Evolutionary conservation across 1,284 basidiomycete species (phyloP), one percentile per base, ranked within the genome.

Genomic region (Moesziomyces antarcticus): DNA sequence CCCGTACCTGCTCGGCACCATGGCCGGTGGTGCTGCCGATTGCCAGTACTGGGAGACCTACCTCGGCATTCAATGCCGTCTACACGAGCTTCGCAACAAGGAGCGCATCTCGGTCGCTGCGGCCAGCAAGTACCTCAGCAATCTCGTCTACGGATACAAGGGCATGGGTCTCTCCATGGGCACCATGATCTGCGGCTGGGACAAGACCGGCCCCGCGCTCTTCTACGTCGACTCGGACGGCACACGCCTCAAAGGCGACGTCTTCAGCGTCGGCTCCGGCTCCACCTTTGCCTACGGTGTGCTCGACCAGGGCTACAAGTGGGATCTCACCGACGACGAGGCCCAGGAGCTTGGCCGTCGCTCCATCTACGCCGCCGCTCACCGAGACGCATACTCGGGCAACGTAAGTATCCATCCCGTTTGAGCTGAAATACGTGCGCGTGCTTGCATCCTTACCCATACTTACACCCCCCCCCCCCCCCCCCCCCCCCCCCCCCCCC

Each of bases 161-260:
- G 97, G 97, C 14, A 98, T 97, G 95, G 97, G 97, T 5, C 86
- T 99, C 65, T 96, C 93, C 84, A 99, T 99, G 96, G 97, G 97
- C 60, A 99, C 97, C 2, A 99, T 99, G 97, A 97, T 99, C 74
- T 98, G 95, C 81, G 97, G 97, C 27, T 99, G 96, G 95, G 97
- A 99, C 87, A 99, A 98, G 88, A 97, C 96, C 89, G 96, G 97
- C 0, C 96, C 96, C n/a, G 90, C 93, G 14, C 88, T 99, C 40
- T 99, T 95, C 87, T 99, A 99, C 85, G 97, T 99, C 59, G 97
- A 99, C 86, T 96, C 93, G 16, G 97, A 99, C 75, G 97, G 97
- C 41, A 92, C 93, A 11, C 91, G 97, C 24, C 87, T 99, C 57
- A 97, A 96, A 85, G 96, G 97, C 47, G 92, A 99, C 85, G 85